These are phyloP conservation scores for Tuctoria greenei DNA, from an alignment of 176 grass and related monocot species.

Conservation along the genomic window DNA sequence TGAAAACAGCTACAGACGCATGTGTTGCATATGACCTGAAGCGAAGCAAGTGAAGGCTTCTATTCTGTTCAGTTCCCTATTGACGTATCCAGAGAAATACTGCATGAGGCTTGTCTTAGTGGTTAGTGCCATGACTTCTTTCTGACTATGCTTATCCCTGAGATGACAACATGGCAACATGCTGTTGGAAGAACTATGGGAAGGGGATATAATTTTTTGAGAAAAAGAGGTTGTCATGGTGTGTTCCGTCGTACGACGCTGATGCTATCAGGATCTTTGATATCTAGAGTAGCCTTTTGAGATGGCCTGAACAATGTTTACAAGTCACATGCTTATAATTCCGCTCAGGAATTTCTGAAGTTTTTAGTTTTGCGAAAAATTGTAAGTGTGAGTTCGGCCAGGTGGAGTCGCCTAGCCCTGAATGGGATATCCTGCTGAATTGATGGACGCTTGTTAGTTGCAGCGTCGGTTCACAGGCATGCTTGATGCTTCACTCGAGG, in stretches of 20 bases:
- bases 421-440: too few relatives aligned
- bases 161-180: background rate
- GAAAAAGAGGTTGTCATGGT: background rate
- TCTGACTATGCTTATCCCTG: background rate
- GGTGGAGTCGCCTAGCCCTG: too few relatives aligned
- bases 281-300: background rate
- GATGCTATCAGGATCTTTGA: background rate
- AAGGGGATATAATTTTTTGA: background rate
- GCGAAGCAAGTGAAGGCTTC: constrained; percentile 51
- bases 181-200: background rate
- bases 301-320: too few relatives aligned
- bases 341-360: too few relatives aligned
- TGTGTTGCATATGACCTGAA: constrained; percentile 67
- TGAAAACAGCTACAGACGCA: constrained; percentile 77
- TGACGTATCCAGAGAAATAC: constrained; percentile 20
- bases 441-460: too few relatives aligned
- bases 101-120: constrained; percentile 22
- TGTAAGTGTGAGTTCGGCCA: too few relatives aligned
- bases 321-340: too few relatives aligned
- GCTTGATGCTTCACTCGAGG: too few relatives aligned
- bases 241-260: background rate
- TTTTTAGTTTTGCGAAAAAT: too few relatives aligned
- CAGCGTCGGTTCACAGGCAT: too few relatives aligned
- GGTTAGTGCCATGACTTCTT: constrained; percentile 18
- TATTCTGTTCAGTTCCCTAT: constrained; percentile 4